Conservation (phyloP, 2,329 filamentous ascomycete species). For the Orbilia javanica region DNA sequence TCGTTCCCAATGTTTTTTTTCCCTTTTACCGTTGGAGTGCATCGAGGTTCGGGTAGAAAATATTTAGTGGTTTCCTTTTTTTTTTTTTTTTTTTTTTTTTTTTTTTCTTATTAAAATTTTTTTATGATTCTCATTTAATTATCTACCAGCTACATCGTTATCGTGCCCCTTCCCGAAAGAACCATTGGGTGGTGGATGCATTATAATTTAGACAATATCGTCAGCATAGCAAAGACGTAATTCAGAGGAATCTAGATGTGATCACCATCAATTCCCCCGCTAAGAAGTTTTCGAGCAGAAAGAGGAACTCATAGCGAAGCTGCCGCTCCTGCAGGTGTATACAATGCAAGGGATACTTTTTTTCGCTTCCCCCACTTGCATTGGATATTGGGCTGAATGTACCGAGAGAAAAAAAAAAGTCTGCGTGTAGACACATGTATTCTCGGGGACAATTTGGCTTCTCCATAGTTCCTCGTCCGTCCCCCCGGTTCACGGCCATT, state of each 20-base stretch:
- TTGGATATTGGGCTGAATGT: constrained; percentile 10
- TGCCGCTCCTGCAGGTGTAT: constrained; percentile 38
- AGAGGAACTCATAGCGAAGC: constrained; percentile 49
- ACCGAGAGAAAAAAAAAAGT: constrained; percentile 33
- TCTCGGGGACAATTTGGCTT: constrained; percentile 37
- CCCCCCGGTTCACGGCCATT: neutral
- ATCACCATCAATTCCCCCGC: neutral
- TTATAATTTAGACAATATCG: constrained; percentile 13
- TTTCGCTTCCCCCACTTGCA: constrained; percentile 21
- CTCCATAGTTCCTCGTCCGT: neutral
- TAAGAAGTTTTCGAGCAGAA: constrained; percentile 9
- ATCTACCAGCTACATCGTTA: constrained; percentile 3
- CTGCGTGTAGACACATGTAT: constrained; percentile 27
- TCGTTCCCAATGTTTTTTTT: neutral
- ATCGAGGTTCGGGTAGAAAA: neutral
- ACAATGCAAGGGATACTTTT: constrained; percentile 43
- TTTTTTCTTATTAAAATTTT: too few relatives aligned
- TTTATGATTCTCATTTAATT: too few relatives aligned
- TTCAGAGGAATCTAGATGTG: constrained; percentile 35
- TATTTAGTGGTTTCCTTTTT: constrained; percentile 22
- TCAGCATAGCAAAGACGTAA: constrained; percentile 7
- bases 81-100: too few relatives aligned
- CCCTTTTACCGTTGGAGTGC: constrained; percentile 8
- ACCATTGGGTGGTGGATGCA: constrained; percentile 7
- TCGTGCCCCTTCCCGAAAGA: neutral